Evolutionary conservation across 2,329 filamentous ascomycete genomes (phyloP).

Genomic region (Pyricularia sp.): DNA sequence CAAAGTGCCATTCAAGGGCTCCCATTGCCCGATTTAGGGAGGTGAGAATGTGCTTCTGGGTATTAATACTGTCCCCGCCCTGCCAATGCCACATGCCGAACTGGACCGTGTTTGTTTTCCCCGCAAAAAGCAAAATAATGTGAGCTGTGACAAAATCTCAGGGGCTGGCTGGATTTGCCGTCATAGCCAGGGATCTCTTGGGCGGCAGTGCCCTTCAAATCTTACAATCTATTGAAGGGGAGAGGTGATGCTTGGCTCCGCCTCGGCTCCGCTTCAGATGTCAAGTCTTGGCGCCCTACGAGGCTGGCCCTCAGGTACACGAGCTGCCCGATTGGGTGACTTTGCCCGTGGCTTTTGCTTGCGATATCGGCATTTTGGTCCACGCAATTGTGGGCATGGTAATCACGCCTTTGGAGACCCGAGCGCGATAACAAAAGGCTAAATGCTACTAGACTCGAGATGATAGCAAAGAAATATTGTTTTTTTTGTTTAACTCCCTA

Average conservation of each 20-base stretch:
- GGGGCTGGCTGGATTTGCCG: neutral
- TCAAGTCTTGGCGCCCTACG: neutral
- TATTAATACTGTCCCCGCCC: neutral
- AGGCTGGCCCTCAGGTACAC: neutral
- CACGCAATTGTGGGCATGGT: neutral
- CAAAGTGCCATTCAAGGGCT: neutral
- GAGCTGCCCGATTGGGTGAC: neutral
- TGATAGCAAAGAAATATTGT: neutral
- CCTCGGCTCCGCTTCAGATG: neutral
- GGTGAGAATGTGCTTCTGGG: neutral
- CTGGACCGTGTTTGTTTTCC: neutral
- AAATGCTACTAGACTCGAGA: neutral
- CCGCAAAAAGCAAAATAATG: neutral
- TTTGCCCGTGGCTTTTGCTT: neutral
- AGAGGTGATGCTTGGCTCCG: neutral
- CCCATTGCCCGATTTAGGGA: neutral
- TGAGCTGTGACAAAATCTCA: neutral
- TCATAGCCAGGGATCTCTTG: neutral
- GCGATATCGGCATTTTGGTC: neutral
- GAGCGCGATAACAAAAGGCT: neutral
- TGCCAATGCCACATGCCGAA: neutral
- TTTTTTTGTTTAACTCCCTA: too few species aligned
- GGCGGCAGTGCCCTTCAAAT: neutral
- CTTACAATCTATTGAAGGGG: too few species aligned
- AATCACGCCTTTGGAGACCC: neutral